Evolutionary conservation across 306 rosid genomes (phyloP).

Genomic region (Corylus americana): DNA sequence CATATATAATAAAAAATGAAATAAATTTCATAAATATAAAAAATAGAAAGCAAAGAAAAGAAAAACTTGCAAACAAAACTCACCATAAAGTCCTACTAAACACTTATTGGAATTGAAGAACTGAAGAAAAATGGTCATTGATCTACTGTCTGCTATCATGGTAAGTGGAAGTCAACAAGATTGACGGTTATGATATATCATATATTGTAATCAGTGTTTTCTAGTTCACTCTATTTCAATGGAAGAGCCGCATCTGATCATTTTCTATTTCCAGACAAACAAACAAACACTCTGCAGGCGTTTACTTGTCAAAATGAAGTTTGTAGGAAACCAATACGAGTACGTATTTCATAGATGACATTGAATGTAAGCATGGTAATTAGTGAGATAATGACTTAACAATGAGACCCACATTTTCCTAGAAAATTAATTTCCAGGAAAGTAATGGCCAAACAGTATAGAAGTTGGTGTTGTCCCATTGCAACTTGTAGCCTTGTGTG

Average conservation of each 20-base stretch:
- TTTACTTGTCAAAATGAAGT: conserved; percentile 40
- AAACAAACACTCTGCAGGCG: conserved; percentile 62
- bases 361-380: conserved; percentile 32
- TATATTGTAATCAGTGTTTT: too few species aligned
- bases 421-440: conserved; percentile 34
- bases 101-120: neutral
- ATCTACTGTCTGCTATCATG: too few species aligned
- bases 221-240: neutral
- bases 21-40: too few species aligned
- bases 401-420: conserved; percentile 45
- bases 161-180: neutral
- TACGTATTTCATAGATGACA: conserved; percentile 36
- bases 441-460: conserved; percentile 22
- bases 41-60: too few species aligned
- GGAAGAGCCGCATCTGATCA: neutral
- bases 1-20: too few species aligned
- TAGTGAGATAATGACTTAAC: conserved; percentile 59
- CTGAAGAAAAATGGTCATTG: neutral
- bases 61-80: too few species aligned
- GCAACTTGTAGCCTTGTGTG: conserved; percentile 21
- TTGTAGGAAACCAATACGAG: conserved; percentile 32
- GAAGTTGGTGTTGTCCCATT: conserved; percentile 23
- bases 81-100: neutral
- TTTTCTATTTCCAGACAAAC: conserved; percentile 30
- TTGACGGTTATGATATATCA: conserved; percentile 7